Evolutionary conservation across 306 rosid species (phyloP).

Genomic region (Lathyrus sativus): DNA sequence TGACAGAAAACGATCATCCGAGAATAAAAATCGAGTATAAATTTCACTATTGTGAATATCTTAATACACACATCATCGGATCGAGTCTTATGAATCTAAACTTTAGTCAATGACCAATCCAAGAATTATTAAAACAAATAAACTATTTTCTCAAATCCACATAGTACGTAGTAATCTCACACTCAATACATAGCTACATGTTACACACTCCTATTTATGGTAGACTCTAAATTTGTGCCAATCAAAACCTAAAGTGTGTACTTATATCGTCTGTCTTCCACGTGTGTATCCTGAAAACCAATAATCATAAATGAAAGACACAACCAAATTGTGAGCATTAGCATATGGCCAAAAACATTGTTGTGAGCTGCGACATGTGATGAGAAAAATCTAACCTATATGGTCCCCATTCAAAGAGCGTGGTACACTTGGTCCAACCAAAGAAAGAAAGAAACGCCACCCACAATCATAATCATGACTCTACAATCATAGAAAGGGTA

Average conservation of each 20-base stretch:
- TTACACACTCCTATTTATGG: too few species aligned
- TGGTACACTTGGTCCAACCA: slow-evolving; percentile 3
- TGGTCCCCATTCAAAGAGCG: neutral
- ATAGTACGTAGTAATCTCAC: too few species aligned
- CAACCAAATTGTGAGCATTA: neutral
- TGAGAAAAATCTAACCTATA: neutral
- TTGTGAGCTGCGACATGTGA: neutral
- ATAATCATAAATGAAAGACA: neutral
- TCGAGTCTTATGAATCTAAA: too few species aligned
- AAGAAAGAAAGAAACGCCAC: neutral
- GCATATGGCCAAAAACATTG: neutral
- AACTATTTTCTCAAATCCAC: too few species aligned
- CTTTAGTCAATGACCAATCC: too few species aligned
- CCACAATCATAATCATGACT: neutral
- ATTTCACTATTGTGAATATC: too few species aligned
- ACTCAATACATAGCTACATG: too few species aligned
- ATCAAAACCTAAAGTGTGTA: neutral
- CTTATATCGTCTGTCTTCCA: neutral
- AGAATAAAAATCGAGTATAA: too few species aligned
- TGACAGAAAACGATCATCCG: too few species aligned
- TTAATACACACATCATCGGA: too few species aligned
- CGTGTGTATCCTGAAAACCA: neutral
- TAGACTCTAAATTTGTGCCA: neutral
- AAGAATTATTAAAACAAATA: too few species aligned
- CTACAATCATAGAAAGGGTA: neutral